Conservation (phyloP, 2,329 filamentous ascomycete species). For the Tothia fuscella region DNA sequence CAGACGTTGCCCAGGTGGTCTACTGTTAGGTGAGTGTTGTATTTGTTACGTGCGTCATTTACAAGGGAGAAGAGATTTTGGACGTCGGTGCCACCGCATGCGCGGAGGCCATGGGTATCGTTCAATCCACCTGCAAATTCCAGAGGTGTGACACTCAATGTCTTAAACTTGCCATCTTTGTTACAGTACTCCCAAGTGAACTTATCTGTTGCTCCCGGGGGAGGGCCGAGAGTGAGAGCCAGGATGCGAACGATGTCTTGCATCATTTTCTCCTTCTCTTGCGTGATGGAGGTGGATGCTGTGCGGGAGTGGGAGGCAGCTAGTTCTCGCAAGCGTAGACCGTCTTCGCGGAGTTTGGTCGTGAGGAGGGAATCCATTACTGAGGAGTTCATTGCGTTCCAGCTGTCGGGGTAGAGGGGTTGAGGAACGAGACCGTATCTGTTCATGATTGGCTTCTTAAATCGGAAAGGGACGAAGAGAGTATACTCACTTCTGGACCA, state of each 20-base stretch:
- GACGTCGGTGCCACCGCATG: constrained; percentile 48
- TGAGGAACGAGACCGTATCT: constrained; percentile 51
- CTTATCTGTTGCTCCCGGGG: constrained; percentile 53
- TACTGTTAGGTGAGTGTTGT: constrained; percentile 62
- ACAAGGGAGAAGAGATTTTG: constrained; percentile 67
- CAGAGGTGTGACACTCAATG: constrained; percentile 52
- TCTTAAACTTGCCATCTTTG: constrained; percentile 50
- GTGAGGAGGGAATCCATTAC: constrained; percentile 64
- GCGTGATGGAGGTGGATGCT: constrained; percentile 25
- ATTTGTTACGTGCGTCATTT: constrained; percentile 71
- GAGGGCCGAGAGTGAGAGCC: constrained; percentile 71
- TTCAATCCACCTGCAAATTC: constrained; percentile 61
- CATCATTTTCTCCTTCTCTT: constrained; percentile 61
- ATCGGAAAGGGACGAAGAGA: no score
- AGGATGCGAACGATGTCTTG: constrained; percentile 68
- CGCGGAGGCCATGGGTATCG: constrained; percentile 43
- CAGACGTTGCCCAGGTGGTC: constrained; percentile 71
- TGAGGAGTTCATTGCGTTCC: constrained; percentile 60
- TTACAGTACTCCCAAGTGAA: constrained; percentile 77
- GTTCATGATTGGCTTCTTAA: neutral
- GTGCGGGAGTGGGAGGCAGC: constrained; percentile 23
- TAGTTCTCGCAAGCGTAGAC: constrained; percentile 55
- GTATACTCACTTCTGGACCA: constrained; percentile 79
- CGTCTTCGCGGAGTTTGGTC: constrained; percentile 78
- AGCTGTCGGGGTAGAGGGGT: constrained; percentile 67